phyloP scores from a whole-genome alignment of 306 rosid species.

The Fagus crenata region DNA sequence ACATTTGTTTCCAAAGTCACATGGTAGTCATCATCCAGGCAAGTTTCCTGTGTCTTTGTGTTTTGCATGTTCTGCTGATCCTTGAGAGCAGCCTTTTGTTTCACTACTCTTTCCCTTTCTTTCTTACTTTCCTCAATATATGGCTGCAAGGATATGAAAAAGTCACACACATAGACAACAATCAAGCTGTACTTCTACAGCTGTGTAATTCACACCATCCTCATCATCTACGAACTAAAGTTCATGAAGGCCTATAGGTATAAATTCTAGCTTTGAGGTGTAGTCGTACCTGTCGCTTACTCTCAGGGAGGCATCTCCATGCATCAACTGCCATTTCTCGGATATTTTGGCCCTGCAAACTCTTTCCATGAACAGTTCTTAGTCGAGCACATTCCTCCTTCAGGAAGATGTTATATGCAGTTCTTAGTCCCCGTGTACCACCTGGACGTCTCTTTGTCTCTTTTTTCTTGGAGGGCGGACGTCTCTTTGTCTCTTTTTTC shows the following conservation, averaged over 20 bases:
- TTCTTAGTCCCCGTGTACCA: slow-evolving; percentile 4
- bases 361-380: neutral
- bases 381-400: slow-evolving; percentile 33
- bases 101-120: slow-evolving; percentile 18
- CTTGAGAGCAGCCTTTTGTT: neutral
- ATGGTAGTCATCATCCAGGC: slow-evolving; percentile 1
- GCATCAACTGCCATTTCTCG: slow-evolving; percentile 23
- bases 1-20: neutral
- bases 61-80: neutral
- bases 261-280: neutral
- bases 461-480: slow-evolving; percentile 6
- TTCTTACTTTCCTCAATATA: slow-evolving; percentile 36
- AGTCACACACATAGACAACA: neutral
- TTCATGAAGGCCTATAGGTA: too few relatives aligned
- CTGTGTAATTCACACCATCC: too few relatives aligned
- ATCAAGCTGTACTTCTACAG: too few relatives aligned
- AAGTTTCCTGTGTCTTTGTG: neutral
- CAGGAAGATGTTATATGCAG: slow-evolving; percentile 35
- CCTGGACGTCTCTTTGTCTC: slow-evolving; percentile 17
- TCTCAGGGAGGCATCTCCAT: slow-evolving; percentile 32
- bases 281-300: slow-evolving; percentile 23
- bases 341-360: slow-evolving; percentile 13
- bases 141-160: slow-evolving; percentile 22
- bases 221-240: too few relatives aligned
- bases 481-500: slow-evolving; percentile 7